Base-by-base conservation (phyloP, 2,329 filamentous ascomycete species). In the Verticillium nonalfalfae region DNA sequence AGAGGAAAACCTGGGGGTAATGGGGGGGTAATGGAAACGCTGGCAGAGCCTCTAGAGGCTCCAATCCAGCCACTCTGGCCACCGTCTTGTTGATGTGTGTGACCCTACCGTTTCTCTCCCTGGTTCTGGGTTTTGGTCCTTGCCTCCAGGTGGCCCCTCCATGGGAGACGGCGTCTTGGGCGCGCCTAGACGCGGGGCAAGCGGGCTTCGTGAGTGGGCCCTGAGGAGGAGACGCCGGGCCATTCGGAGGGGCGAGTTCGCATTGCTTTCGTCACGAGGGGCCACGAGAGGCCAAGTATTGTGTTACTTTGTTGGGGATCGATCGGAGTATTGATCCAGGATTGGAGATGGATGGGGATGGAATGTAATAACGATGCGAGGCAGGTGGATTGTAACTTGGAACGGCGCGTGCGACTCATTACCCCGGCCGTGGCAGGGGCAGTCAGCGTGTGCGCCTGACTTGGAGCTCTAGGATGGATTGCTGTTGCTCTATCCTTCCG, bases 21-120 rank as follows among this genome's bases (percentile, higher is more conserved):
- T 58, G 57, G 45, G 57, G 57, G 57, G 57, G 57, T 58, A 58
- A 58, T 58, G 39, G 57, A 58, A 58, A 50, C 38, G 31, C 57
- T 31, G 57, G n/a, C 55, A 31, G 38, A 50, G 45, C 45, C 45
- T 36, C 35, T 36, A 36, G 13, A 6, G 35, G 35, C 35, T 13
- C 35, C 26, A 26, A 36, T 36, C 13, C 7, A 36, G 35, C 35
- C 35, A 10, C 35, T 36, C 13, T 13, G 35, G 35, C 35, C 35
- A 13, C 45, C 45, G 13, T 40, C n/a, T n/a, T 26, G 45, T 50
- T 10, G 26, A 26, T 18, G 45, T 18, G n/a, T 50, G 45, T 50
- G 45, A 18, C 45, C 45, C 7, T 50, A 18, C 14, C n/a, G 39
- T 45, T n/a, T 45, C 39, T 45, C 14, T 14, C 7, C 14, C 39